A percentile compares a stretch with the other conserved stretches of the same genome.
Evolutionary conservation across 345 rosid species (phyloP).

Genomic region (Raphanus raphanistrum): DNA sequence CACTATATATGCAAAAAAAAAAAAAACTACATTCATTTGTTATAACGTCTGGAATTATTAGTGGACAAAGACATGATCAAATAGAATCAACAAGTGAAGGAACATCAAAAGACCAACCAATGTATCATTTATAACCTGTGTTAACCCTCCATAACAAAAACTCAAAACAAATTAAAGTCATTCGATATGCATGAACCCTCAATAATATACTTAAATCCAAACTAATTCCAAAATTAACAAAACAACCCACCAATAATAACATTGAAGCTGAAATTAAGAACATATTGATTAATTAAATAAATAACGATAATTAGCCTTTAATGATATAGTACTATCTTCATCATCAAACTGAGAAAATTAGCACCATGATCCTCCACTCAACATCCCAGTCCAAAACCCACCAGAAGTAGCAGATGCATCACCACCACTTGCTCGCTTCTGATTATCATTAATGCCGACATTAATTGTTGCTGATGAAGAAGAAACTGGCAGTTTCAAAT

Average conservation of each 20-base stretch:
- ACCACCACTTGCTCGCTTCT: conserved; percentile 52
- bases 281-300: conserved; percentile 32
- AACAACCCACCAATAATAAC: conserved; percentile 24
- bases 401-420: conserved; percentile 43
- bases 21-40: neutral
- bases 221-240: conserved; percentile 22
- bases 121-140: conserved; percentile 44
- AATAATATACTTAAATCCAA: conserved; percentile 28
- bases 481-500: conserved; percentile 71
- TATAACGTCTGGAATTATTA: neutral
- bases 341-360: conserved; percentile 29
- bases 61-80: neutral
- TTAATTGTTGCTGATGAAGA: conserved; percentile 34
- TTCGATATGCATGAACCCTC: conserved; percentile 41
- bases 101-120: conserved; percentile 33
- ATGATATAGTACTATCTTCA: conserved; percentile 28
- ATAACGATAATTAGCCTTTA: conserved; percentile 32
- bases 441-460: conserved; percentile 48
- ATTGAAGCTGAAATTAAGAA: conserved; percentile 23
- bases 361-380: conserved; percentile 97
- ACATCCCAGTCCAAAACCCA: conserved; percentile 94
- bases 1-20: neutral
- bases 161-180: conserved; percentile 40
- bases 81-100: conserved; percentile 16
- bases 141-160: conserved; percentile 33